These are phyloP conservation scores for Cymbopogon citratus DNA, from an alignment of 176 grass and related monocot species.

Conservation along the genomic window DNA sequence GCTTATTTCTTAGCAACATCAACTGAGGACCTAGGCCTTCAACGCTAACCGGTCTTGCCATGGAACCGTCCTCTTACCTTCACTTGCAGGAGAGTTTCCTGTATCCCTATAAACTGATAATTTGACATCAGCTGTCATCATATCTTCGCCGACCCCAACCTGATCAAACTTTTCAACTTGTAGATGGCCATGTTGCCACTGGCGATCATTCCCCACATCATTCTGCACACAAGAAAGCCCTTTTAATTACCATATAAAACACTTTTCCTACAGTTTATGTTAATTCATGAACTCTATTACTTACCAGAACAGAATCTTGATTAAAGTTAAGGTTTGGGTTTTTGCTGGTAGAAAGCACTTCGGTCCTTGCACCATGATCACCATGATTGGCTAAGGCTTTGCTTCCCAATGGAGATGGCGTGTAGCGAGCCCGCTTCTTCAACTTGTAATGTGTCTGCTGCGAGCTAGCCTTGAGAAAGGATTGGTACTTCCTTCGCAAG, in stretches of 20 bases:
- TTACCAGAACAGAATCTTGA: constrained; percentile 53
- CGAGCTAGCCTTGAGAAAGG: constrained; percentile 23
- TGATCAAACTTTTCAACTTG: constrained; percentile 17
- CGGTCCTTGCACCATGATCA: background rate
- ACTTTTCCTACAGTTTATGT: background rate
- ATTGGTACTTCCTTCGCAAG: constrained; percentile 45
- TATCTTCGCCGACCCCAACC: constrained; percentile 30
- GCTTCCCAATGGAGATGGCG: background rate
- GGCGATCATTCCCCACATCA: constrained; percentile 21
- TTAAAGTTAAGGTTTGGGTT: constrained; percentile 37
- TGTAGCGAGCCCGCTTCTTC: constrained; percentile 25
- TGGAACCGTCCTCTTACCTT: constrained; percentile 56
- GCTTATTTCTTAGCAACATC: background rate
- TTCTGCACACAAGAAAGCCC: constrained; percentile 38
- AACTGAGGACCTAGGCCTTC: constrained; percentile 31
- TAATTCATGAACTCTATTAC: background rate
- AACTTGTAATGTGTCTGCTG: constrained; percentile 29
- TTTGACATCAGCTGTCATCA: constrained; percentile 9
- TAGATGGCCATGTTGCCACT: background rate
- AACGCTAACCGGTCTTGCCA: constrained; percentile 68
- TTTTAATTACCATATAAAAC: background rate
- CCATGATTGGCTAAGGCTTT: background rate
- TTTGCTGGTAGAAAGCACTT: constrained; percentile 48
- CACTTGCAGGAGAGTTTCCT: constrained; percentile 35
- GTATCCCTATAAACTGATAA: constrained; percentile 51